Evolutionary conservation across 768 basidiomycete genomes (phyloP), one percentile per base, ranked within the genome.

Genomic region (Lentinula lateritia): DNA sequence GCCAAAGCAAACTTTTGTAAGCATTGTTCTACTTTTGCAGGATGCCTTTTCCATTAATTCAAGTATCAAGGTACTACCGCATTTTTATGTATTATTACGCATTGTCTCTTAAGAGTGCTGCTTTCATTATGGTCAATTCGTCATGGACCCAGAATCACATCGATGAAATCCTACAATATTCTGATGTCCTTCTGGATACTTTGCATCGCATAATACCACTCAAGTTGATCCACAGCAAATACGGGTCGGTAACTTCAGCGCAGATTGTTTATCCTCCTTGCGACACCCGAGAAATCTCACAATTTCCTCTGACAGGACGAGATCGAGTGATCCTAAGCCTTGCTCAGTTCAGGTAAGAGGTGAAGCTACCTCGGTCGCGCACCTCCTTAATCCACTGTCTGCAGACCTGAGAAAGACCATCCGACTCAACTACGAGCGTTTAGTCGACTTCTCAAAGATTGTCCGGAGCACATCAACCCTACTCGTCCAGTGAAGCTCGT

Each of bases 341-440:
- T 2, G 94, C 95, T 3, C 97, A 98, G 72, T 99, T 98, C 73
- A 77, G 96, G 93, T 93, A 58, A 20, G 82, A 71, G 32, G 7
- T n/a, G 6, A n/a, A 10, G 16, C 23, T 32, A 28, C 28, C 20
- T 10, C n/a, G 41, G 2, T 28, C 35, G 28, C 16, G 20, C 43
- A 28, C 60, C 62, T 34, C 35, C 20, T 34, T 13, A 34, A 10
- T 50, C 50, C 10, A 28, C 48, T 52, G 45, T 52, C 41, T 38
- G 16, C 61, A 93, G 92, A 38, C 97, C 97, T 2, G 97, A 99
- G 75, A 99, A 99, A 71, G 92, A 97, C 67, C 95, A 98, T 60
- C 74, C 83, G 1, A 81, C 83, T 5, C 97, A 98, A 70, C 72
- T 98, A 10, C 76, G 73, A 13, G 85, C 94, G 0, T 85, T 97